phyloP scores from a whole-genome alignment of 2,329 filamentous ascomycete species.

The Fusarium nelsonii region DNA sequence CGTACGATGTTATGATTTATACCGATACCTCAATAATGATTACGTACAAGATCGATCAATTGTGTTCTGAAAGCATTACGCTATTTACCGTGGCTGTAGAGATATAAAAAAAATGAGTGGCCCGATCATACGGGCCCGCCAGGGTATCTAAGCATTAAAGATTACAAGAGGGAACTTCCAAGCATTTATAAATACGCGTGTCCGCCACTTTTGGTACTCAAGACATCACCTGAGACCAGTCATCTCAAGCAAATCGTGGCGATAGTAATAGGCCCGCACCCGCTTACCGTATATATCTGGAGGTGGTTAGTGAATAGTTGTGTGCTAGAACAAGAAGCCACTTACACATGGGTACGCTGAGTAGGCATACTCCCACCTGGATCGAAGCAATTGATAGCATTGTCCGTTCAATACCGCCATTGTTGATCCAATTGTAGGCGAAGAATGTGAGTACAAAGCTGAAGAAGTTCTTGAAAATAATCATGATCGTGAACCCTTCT shows the following conservation, averaged over 20 bases:
- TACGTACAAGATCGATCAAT: background rate
- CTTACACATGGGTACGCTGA: conserved; percentile 85
- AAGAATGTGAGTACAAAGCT: conserved; percentile 86
- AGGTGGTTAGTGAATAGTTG: conserved; percentile 1
- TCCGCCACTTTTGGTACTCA: background rate
- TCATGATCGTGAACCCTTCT: conserved; percentile 88
- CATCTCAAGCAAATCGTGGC: conserved; percentile 74
- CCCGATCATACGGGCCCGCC: background rate
- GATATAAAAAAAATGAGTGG: background rate
- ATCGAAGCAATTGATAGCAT: conserved; percentile 81
- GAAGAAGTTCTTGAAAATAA: conserved; percentile 97
- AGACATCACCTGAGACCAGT: conserved; percentile 47
- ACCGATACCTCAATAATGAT: conserved; percentile 9
- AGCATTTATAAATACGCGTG: conserved; percentile 18
- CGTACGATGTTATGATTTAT: conserved; percentile 14
- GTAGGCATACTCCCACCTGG: conserved; percentile 80
- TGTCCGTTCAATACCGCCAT: conserved; percentile 68
- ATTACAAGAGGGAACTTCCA: conserved; percentile 24
- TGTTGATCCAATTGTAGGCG: conserved; percentile 85
- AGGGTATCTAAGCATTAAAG: conserved; percentile 18
- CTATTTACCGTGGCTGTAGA: background rate
- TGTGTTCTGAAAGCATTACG: background rate
- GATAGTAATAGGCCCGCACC: conserved; percentile 79
- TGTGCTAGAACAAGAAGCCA: conserved; percentile 63
- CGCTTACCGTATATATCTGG: conserved; percentile 83